Base-by-base conservation (phyloP, 2,329 filamentous ascomycete species). In the Trichoderma guizhouense region DNA sequence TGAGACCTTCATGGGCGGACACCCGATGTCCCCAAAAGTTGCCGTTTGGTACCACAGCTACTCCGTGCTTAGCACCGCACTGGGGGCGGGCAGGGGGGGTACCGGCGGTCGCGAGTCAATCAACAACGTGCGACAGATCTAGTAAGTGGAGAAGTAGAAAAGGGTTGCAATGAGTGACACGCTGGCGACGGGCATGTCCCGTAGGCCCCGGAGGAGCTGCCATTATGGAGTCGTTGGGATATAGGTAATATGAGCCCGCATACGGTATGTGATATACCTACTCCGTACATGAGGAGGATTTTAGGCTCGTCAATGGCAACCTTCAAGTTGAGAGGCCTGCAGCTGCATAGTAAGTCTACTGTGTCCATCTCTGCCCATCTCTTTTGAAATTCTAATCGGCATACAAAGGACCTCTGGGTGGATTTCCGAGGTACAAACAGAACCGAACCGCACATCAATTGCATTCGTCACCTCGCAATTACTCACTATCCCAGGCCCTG, bases 111-210 rank as follows among this genome's bases (percentile, higher is more conserved):
- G 68, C 68, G 68, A 71, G 68, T 71, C 68, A 71, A 63, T 71
- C 68, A 71, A 63, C 68, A 64, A 71, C 58, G 68, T 70, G 68
- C 68, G 43, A 63, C 68, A 70, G 68, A 71, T 71, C 68, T 63
- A 71, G 68, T 26, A 55, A 55, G 61, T 64, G 68, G 68, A 64
- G 68, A 18, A 28, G n/a, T 6, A 55, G 55, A 64, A 71, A 64
- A 71, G 58, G 68, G 68, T 71, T 63, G 58, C 58, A 64, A 57
- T 30, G 68, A n/a, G 68, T 71, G 68, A 64, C 68, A 71, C 68
- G 61, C 68, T 71, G 58, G 58, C 68, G 47, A 71, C 58, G 68
- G 68, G 55, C 57, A 21, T 62, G 32, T 43, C 68, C 68, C 68
- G 68, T 62, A 55, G 58, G 43, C 43, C 43, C 26, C 66, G 55